Base-by-base conservation (phyloP, 352 stramenopile species). In the Aphanomyces invadans region DNA sequence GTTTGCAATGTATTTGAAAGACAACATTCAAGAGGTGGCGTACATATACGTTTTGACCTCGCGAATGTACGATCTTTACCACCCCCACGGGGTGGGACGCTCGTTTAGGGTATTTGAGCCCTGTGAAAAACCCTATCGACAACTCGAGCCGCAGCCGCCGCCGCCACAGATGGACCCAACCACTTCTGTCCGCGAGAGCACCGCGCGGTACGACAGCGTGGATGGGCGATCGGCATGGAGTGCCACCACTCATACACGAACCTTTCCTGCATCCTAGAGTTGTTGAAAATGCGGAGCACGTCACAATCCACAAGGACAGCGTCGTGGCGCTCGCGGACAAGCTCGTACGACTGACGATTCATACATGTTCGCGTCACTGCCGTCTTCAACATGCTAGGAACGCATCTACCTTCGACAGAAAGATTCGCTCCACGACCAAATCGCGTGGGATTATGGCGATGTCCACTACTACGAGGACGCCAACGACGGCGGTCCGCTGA, bases 381-480 rank as follows among this genome's bases (percentile, higher is more conserved):
- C 5, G 10, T 21, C 1, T 53, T 42, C 15, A 15, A 42, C 26
- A 4, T 2, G 23, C n/a, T 46, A 56, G 44, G 65, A 46, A 46
- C 9, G 39, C 29, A 25, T 59, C 19, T 61, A 62, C 36, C 28
- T 60, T 21, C 70, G 76, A 33, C 44, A 73, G 1, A 77, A 69
- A 17, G 68, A 86, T 25, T 65, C 71, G 53, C 32, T 53, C 5
- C 70, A 83, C 11, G 66, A 78, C 26, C 74, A 80, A 23, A 77
- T 75, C 10, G 71, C 63, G 46, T 95, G 87, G 87, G 81, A 92
- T 75, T 85, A 78, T 52, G 74, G 76, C 0, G 80, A 88, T 66
- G 92, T 89, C 65, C 87, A 95, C 74, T 95, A 91, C 72, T 89
- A 80, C 48, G 79, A 67, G 0, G 87, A 95, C 38, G 81, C 86